Base-by-base conservation (phyloP, 768 basidiomycete species). In the Suillus bovinus region DNA sequence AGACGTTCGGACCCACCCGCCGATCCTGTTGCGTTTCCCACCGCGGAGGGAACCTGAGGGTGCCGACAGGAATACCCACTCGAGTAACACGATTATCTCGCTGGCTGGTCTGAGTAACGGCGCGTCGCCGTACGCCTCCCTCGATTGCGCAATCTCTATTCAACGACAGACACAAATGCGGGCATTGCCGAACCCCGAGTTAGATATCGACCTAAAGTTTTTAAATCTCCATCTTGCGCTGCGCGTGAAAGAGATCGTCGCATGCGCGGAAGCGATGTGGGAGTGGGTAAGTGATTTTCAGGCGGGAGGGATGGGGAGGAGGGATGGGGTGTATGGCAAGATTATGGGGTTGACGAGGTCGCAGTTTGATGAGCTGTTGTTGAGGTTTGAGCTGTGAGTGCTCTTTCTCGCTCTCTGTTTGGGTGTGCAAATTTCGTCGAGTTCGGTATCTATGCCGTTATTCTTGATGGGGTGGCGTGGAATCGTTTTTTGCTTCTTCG, bases 221-320 rank as follows among this genome's bases (percentile, higher is more conserved):
- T 72, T 90, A 52, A 87, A 88, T 68, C 71, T 90, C 62, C 88
- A 89, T 72, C 78, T 92, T n/a, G 76, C 81, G 20, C 61, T 85
- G 65, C 80, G 87, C 16, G 82, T 82, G 10, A 79, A 82, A 61
- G 90, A 89, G 70, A 79, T 91, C n/a, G 66, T 90, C 16, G 88
- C 81, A 9, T 91, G 89, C 67, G 79, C 85, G 0, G 90, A 91
- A 72, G 79, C 85, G 34, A 91, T 91, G 89, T 92, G 90, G 90
- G 88, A 89, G 60, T 91, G 86, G 84, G 81, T 91, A 4, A 68
- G 76, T 24, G 81, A 81, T 29, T 81, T 81, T 63, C 86, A 86
- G 74, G 69, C 65, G 14, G 63, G 39, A 52, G 62, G 63, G 57
- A 64, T 63, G 59, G 57, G 57, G 47, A 66, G 38, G 41, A 47